These are phyloP conservation scores for Protomyces inundatus DNA, from an alignment of 1,139 yeast species.

Conservation along the genomic window DNA sequence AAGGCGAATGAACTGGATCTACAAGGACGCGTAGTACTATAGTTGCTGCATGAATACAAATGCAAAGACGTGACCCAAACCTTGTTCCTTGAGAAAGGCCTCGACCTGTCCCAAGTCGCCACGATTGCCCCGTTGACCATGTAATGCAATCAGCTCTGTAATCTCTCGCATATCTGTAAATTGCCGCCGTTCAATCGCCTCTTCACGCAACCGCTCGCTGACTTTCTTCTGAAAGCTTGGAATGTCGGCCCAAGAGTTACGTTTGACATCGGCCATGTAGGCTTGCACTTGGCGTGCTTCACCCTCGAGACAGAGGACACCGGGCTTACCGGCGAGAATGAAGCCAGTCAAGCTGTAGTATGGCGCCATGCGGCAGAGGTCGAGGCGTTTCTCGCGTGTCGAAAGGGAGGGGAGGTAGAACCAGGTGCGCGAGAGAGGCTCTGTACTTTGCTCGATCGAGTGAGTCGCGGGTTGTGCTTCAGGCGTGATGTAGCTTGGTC, in stretches of 20 bases:
- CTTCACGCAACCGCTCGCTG: slow-evolving; percentile 17
- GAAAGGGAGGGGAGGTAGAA: slow-evolving; percentile 23
- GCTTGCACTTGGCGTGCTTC: slow-evolving; percentile 2
- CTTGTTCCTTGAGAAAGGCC: not conserved
- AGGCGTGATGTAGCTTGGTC: not conserved
- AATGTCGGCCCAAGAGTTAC: slow-evolving; percentile 23
- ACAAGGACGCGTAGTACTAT: not conserved
- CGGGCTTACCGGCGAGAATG: slow-evolving; percentile 26
- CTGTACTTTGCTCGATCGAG: not conserved
- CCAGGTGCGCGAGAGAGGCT: slow-evolving; percentile 13
- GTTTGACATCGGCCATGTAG: slow-evolving; percentile 21
- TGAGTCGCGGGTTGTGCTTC: not conserved
- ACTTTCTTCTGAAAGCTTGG: slow-evolving; percentile 24
- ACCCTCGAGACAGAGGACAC: slow-evolving; percentile 22
- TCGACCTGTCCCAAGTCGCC: slow-evolving; percentile 21
- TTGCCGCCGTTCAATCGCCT: not conserved
- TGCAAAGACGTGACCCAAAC: slow-evolving; percentile 7
- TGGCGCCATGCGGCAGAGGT: slow-evolving; percentile 12
- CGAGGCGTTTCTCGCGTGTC: slow-evolving; percentile 20
- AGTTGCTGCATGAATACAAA: slow-evolving; percentile 12
- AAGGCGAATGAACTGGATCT: slow-evolving; percentile 45
- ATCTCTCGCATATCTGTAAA: slow-evolving; percentile 14
- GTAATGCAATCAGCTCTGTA: slow-evolving; percentile 13
- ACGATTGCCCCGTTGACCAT: slow-evolving; percentile 17
- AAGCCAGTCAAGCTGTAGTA: slow-evolving; percentile 17